Evolutionary conservation across 441 rosid species (phyloP), one percentile per base, ranked within the genome.

Genomic region (Aquilaria agallochum): DNA sequence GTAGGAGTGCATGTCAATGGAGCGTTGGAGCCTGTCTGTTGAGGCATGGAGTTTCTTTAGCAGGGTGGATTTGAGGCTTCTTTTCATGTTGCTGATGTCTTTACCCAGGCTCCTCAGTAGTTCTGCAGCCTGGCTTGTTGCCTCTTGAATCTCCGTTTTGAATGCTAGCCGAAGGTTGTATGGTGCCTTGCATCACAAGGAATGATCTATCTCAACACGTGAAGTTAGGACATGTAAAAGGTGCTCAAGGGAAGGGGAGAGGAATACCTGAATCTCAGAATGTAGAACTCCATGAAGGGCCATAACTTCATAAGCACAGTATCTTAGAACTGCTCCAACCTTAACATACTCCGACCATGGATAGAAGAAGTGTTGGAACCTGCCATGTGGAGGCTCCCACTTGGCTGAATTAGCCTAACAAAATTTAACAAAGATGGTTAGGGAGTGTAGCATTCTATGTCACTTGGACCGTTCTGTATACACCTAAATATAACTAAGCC

Each of bases 301-400:
- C 93, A 84, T 82, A 67, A 87, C 86, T 57, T 87, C 88, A 56
- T 82, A 82, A 50, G 89, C 85, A 68, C 89, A 87, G 57, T 77
- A 80, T 61, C 80, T 58, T 33, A 82, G 60, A 60, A 82, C 83
- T 10, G 83, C 82, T 46, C 86, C 93, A 27, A 82, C 93, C 70
- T 80, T 84, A 55, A 84, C 90, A 45, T 84, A 84, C 69, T 82
- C 85, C 7, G 86, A 65, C 94, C 94, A 87, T 52, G 94, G 88
- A 66, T 84, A 82, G 63, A 78, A 79, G 74, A 82, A 84, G 74
- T 76, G 84, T 12, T 63, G 52, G 62, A 82, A 82, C 71, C 85
- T 76, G 34, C 90, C 90, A 47, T 87, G 88, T 11, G 90, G 87
- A 5, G 88, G 87, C 74, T 84, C 88, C 94, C 90, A 84, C 69